phyloP scores from a whole-genome alignment of 768 basidiomycete species.

The Lactarius psammicola region DNA sequence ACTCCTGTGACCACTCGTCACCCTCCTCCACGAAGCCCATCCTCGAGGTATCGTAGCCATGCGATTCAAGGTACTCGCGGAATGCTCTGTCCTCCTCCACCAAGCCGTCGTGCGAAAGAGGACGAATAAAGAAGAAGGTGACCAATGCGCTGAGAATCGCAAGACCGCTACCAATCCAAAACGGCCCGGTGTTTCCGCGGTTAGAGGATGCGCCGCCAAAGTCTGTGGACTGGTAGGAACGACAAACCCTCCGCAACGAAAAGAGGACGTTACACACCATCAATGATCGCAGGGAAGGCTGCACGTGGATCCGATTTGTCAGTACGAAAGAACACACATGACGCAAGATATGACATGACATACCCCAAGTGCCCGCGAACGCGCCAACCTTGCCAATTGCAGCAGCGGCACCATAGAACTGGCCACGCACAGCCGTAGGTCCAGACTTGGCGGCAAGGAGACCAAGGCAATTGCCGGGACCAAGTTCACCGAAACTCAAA shows the following conservation, averaged over 20 bases:
- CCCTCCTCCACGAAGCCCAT: constrained; percentile 56
- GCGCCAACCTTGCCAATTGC: constrained; percentile 85
- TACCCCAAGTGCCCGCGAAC: constrained; percentile 79
- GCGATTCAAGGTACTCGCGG: constrained; percentile 72
- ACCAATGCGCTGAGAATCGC: constrained; percentile 76
- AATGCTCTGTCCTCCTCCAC: constrained; percentile 72
- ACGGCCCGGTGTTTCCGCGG: constrained; percentile 77
- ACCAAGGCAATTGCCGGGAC: constrained; percentile 85
- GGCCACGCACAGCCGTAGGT: constrained; percentile 83
- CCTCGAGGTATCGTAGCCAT: constrained; percentile 74
- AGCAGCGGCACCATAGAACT: constrained; percentile 83
- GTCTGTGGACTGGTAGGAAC: constrained; percentile 38
- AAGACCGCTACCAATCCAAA: constrained; percentile 84
- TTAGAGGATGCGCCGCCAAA: constrained; percentile 55
- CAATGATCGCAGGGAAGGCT: constrained; percentile 69
- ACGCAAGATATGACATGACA: constrained; percentile 30
- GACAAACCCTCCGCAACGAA: constrained; percentile 8
- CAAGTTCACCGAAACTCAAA: constrained; percentile 84
- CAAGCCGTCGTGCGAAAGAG: constrained; percentile 78
- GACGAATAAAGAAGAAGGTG: constrained; percentile 69
- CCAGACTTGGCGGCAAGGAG: constrained; percentile 82
- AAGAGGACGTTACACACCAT: constrained; percentile 40
- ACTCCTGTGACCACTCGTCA: constrained; percentile 26
- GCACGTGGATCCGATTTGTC: constrained; percentile 6
- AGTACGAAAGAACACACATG: not conserved